Evolutionary conservation across 768 basidiomycete species (phyloP), one percentile per base, ranked within the genome.

Genomic region (Tricholoma terreum): DNA sequence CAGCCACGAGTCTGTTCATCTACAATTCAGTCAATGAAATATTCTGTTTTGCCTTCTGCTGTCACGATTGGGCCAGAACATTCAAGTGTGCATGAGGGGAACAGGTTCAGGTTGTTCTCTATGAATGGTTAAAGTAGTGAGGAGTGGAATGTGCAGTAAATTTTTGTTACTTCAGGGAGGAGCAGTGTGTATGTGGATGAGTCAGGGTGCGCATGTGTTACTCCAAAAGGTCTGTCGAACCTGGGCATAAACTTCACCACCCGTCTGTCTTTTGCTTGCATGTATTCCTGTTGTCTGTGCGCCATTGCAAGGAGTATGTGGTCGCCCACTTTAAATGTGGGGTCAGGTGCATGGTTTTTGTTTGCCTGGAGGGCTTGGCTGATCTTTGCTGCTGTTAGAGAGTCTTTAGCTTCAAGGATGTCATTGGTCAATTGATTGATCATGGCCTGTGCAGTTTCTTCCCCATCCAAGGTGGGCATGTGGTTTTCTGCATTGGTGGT

Each of bases 351-450:
- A 27, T 31, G 27, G 31, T 34, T n/a, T n/a, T n/a, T n/a, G n/a
- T n/a, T n/a, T n/a, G n/a, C n/a, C n/a, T n/a, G n/a, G n/a, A n/a
- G n/a, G n/a, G n/a, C n/a, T n/a, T n/a, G n/a, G n/a, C n/a, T n/a
- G n/a, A n/a, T n/a, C n/a, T n/a, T n/a, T n/a, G 50, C 27, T 10
- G 34, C 27, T 11, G 27, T 30, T 10, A 51, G 50, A 6, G 14
- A 31, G 34, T 51, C 50, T 51, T 51, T 22, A 21, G 50, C 50
- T 8, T 51, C 50, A 7, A 51, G 19, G 50, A 51, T 30, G n/a
- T n/a, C n/a, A n/a, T n/a, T n/a, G n/a, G n/a, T n/a, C n/a, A n/a
- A n/a, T n/a, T n/a, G n/a, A n/a, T 30, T 31, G 22, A 51, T 19
- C 22, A 51, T 11, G 8, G 27, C 22, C 10, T 51, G 27, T 11